These are phyloP conservation scores for Beauveria asiatica DNA, from an alignment of 2,329 filamentous ascomycete species.

Conservation along the genomic window DNA sequence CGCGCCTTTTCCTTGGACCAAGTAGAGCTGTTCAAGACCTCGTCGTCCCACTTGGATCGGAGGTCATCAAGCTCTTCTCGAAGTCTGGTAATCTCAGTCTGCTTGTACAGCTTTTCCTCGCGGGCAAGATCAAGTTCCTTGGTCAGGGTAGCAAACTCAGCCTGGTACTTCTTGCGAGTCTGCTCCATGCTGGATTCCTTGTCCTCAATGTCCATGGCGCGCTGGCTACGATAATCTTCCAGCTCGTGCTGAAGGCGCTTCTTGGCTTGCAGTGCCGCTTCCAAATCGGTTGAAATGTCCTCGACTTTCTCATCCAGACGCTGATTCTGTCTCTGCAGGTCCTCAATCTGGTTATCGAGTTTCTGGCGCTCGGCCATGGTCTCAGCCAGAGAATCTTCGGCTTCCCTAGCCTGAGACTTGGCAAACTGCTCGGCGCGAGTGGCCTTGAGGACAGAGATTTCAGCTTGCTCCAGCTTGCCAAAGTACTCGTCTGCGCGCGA, in stretches of 20 bases:
- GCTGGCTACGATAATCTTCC: slow-evolving; percentile 91
- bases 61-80: slow-evolving; percentile 95
- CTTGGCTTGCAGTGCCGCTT: slow-evolving; percentile 78
- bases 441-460: slow-evolving; percentile 90
- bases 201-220: slow-evolving; percentile 93
- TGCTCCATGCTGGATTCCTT: slow-evolving; percentile 95
- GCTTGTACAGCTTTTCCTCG: slow-evolving; percentile 78
- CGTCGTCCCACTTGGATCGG: slow-evolving; percentile 94
- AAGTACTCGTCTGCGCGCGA: slow-evolving; percentile 92
- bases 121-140: slow-evolving; percentile 91
- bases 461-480: slow-evolving; percentile 90
- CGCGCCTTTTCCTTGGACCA: slow-evolving; percentile 98
- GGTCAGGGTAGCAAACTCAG: slow-evolving; percentile 79
- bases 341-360: slow-evolving; percentile 79
- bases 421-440: slow-evolving; percentile 89
- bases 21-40: slow-evolving; percentile 92
- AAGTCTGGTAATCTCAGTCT: slow-evolving; percentile 76
- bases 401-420: slow-evolving; percentile 78
- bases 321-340: slow-evolving; percentile 82
- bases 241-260: slow-evolving; percentile 94
- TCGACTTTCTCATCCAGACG: slow-evolving; percentile 85
- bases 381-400: slow-evolving; percentile 81
- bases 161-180: slow-evolving; percentile 94
- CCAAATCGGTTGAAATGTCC: slow-evolving; percentile 82
- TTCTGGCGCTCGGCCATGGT: slow-evolving; percentile 89